Percentiles rank a stretch among this genome's conserved stretches.
Evolutionary conservation across 257 asterid species (phyloP).

Genomic region (Solanum infundibuliforme): DNA sequence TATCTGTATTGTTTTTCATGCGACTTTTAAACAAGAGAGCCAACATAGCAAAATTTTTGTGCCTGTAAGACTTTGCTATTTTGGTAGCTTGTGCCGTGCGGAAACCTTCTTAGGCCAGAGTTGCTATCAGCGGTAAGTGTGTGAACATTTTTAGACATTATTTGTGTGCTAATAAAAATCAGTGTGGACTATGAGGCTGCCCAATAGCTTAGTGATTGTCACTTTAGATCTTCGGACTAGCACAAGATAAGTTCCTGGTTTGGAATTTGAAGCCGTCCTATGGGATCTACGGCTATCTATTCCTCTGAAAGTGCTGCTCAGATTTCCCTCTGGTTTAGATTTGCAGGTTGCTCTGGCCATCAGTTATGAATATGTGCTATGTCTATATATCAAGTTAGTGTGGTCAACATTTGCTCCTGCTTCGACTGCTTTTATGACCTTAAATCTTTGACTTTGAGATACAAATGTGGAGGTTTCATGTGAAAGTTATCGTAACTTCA

Average conservation of each 20-base stretch:
- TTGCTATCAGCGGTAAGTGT: background rate
- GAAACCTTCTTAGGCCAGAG: background rate
- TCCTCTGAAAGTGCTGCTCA: background rate
- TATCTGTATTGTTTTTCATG: background rate
- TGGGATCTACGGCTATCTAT: background rate
- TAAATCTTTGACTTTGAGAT: background rate
- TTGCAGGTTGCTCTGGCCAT: background rate
- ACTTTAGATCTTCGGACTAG: background rate
- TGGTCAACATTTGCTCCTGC: background rate
- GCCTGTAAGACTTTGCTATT: background rate
- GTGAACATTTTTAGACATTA: background rate
- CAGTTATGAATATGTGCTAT: background rate
- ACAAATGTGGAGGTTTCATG: background rate
- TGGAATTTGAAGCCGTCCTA: background rate
- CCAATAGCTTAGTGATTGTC: background rate
- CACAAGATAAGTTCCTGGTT: background rate
- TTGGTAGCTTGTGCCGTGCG: background rate
- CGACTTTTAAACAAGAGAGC: background rate
- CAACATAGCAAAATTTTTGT: background rate
- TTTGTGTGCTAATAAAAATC: background rate
- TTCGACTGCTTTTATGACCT: background rate
- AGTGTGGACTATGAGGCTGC: background rate
- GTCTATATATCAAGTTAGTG: background rate
- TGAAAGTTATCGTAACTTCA: background rate
- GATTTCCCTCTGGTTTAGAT: background rate